Evolutionary conservation across 352 stramenopile species (phyloP).

Genomic region (Globisporangium polare): DNA sequence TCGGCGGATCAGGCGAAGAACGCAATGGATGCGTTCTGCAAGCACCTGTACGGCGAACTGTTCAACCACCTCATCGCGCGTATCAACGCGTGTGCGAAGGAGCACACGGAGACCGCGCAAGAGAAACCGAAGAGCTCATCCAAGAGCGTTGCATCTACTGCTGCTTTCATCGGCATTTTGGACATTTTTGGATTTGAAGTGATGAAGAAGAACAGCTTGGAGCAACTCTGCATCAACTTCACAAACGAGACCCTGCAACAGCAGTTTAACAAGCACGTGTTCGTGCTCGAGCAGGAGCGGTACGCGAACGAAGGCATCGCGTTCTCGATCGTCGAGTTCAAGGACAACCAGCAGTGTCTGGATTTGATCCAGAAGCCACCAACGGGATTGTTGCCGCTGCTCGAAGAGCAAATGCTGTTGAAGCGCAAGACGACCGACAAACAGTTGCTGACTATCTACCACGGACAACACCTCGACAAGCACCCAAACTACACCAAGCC

Average conservation of each 20-base stretch:
- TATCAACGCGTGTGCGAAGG: slow-evolving; percentile 72
- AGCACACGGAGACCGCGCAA: slow-evolving; percentile 33
- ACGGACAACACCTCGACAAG: slow-evolving; percentile 70
- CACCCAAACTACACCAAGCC: slow-evolving; percentile 69
- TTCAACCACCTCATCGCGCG: slow-evolving; percentile 74
- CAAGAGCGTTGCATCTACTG: not conserved
- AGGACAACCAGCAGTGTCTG: slow-evolving; percentile 77
- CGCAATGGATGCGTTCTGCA: slow-evolving; percentile 82
- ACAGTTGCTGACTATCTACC: slow-evolving; percentile 81
- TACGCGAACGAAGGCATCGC: slow-evolving; percentile 75
- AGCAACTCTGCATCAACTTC: slow-evolving; percentile 92
- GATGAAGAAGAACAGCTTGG: slow-evolving; percentile 85
- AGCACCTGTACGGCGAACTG: slow-evolving; percentile 77
- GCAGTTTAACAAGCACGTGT: slow-evolving; percentile 89
- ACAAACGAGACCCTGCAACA: slow-evolving; percentile 90
- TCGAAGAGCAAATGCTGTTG: slow-evolving; percentile 87
- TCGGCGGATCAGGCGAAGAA: slow-evolving; percentile 73
- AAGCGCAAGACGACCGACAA: slow-evolving; percentile 85
- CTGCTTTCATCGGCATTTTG: slow-evolving; percentile 81
- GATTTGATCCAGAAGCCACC: slow-evolving; percentile 83
- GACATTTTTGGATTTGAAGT: slow-evolving; percentile 92
- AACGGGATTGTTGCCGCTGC: slow-evolving; percentile 66
- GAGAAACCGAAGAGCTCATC: slow-evolving; percentile 13
- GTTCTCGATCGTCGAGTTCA: slow-evolving; percentile 77
- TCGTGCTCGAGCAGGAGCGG: slow-evolving; percentile 77